Conservation (phyloP, 441 rosid species). For the Jatropha multifida region DNA sequence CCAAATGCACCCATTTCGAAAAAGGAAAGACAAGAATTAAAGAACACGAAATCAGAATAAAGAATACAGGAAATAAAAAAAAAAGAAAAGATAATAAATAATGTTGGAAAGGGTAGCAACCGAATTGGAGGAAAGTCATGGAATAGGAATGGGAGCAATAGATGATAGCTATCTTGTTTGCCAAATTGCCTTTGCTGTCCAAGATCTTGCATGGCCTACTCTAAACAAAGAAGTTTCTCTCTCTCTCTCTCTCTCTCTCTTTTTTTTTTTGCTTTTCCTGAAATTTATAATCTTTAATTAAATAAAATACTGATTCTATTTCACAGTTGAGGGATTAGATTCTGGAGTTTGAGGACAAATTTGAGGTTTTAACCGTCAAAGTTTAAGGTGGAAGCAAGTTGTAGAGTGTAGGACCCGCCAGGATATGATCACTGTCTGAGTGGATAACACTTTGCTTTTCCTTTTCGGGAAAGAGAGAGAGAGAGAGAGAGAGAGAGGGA, state of each 20-base stretch:
- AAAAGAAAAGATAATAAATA: background rate
- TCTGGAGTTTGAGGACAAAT: background rate
- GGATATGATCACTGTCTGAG: background rate
- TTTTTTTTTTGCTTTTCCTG: background rate
- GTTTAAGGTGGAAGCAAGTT: conserved; percentile 18
- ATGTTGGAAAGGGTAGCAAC: conserved; percentile 28
- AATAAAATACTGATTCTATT: background rate
- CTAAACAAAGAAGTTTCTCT: background rate
- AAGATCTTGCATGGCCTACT: conserved; percentile 21
- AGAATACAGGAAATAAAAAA: background rate
- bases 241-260: background rate
- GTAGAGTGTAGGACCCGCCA: conserved; percentile 8
- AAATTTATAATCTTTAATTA: background rate
- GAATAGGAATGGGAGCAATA: conserved; percentile 24
- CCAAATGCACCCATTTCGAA: conserved; percentile 27
- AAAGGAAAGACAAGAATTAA: background rate
- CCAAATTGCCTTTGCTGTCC: conserved; percentile 1
- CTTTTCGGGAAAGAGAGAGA: background rate
- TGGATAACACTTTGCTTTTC: background rate
- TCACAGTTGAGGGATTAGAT: background rate
- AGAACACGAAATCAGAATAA: conserved; percentile 8
- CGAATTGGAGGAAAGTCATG: conserved; percentile 31
- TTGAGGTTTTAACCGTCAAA: background rate
- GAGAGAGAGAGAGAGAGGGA: conserved; percentile 9
- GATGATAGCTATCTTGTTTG: conserved; percentile 26